These are phyloP conservation scores for Collybiopsis confluens DNA, from an alignment of 768 basidiomycete species.

Conservation along the genomic window DNA sequence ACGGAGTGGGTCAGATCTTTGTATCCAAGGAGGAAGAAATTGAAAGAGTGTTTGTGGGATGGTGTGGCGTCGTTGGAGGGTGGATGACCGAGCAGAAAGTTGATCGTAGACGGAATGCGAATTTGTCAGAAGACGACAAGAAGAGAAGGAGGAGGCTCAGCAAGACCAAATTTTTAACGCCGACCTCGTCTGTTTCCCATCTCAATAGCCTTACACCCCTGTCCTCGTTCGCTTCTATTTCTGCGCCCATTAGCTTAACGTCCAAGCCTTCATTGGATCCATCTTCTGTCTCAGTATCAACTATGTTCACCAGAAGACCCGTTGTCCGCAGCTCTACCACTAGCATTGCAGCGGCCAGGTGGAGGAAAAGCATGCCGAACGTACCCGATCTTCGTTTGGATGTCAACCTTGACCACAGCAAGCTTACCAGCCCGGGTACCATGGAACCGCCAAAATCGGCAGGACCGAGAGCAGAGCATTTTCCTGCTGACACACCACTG, in stretches of 20 bases:
- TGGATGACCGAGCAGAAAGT: constrained; percentile 24
- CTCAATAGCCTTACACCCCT: not conserved
- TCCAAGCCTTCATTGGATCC: not conserved
- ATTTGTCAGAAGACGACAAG: not conserved
- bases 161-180: not conserved
- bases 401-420: not conserved
- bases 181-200: not conserved
- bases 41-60: constrained; percentile 44
- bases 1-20: constrained; percentile 49
- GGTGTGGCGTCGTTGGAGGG: constrained; percentile 43
- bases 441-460: not conserved
- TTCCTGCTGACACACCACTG: not conserved
- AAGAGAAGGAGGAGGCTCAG: constrained; percentile 8
- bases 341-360: constrained; percentile 5
- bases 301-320: not conserved
- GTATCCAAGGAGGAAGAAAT: constrained; percentile 43
- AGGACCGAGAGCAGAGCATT: not conserved
- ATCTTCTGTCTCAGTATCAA: not conserved
- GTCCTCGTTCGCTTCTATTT: not conserved
- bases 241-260: not conserved
- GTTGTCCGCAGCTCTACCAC: not conserved
- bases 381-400: constrained; percentile 2
- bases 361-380: constrained; percentile 23
- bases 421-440: no score
- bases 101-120: not conserved